phyloP scores from a whole-genome alignment of 2,329 filamentous ascomycete species.

The Hypomyces perniciosus region DNA sequence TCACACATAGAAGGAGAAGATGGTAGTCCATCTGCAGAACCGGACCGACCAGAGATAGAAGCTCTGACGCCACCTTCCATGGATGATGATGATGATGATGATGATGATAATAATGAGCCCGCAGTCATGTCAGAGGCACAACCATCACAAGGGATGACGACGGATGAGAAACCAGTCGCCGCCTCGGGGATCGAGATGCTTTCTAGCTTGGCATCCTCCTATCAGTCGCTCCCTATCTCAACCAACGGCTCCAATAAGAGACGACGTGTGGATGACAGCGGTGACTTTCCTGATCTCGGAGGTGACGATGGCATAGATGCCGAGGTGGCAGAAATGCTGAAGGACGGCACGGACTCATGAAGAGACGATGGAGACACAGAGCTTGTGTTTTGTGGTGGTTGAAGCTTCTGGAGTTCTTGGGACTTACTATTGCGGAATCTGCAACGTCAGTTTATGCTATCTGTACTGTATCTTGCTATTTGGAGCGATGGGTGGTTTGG shows the following conservation, averaged over 20 bases:
- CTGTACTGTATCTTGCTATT: too few species aligned
- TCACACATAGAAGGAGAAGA: conserved; percentile 42
- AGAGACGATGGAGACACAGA: not conserved
- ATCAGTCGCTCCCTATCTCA: conserved; percentile 44
- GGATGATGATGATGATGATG: conserved; percentile 30
- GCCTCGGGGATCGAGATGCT: conserved; percentile 35
- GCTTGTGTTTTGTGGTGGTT: not conserved
- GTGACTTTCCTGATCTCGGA: conserved; percentile 49
- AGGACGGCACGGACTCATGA: conserved; percentile 23
- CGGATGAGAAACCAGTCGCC: conserved; percentile 9
- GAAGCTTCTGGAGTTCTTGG: not conserved
- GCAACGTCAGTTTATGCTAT: too few species aligned
- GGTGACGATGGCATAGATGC: conserved; percentile 51
- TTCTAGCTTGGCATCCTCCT: conserved; percentile 36
- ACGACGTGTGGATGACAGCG: conserved; percentile 44
- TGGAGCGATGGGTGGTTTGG: too few species aligned
- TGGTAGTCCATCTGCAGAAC: conserved; percentile 49
- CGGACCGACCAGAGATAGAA: conserved; percentile 74
- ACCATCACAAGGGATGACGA: conserved; percentile 15
- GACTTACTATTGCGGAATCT: too few species aligned
- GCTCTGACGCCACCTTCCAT: conserved; percentile 75
- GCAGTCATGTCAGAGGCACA: conserved; percentile 14
- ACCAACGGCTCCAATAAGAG: conserved; percentile 52
- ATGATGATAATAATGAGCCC: conserved; percentile 16
- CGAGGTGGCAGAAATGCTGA: conserved; percentile 51